These are phyloP conservation scores for Tetrapisispora pingtungensis DNA, from an alignment of 805 yeast species.

Conservation along the genomic window DNA sequence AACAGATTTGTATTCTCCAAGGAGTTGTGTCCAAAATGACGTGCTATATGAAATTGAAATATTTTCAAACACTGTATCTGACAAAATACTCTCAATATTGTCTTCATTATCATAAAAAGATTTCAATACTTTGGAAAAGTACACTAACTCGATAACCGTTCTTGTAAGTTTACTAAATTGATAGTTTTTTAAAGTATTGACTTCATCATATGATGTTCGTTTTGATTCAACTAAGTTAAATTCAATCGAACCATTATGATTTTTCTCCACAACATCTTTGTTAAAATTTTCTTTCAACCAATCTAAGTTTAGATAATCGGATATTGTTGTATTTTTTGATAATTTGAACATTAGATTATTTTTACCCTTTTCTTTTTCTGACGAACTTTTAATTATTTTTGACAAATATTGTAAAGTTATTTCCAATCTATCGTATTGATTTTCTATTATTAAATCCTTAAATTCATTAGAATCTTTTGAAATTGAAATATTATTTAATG, in stretches of 20 bases:
- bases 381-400: background rate
- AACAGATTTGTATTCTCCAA: slow-evolving; percentile 24
- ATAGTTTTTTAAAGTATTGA: background rate
- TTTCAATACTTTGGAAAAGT: slow-evolving; percentile 31
- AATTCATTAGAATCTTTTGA: slow-evolving; percentile 30
- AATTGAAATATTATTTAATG: too few species aligned
- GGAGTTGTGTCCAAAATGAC: slow-evolving; percentile 23
- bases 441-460: slow-evolving; percentile 40
- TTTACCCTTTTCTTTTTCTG: background rate
- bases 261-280: slow-evolving; percentile 32
- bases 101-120: slow-evolving; percentile 14
- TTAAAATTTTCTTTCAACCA: slow-evolving; percentile 39
- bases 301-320: slow-evolving; percentile 45
- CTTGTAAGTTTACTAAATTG: slow-evolving; percentile 41
- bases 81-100: background rate
- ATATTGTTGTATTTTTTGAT: slow-evolving; percentile 28
- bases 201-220: background rate
- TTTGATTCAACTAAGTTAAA: slow-evolving; percentile 2
- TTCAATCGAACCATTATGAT: background rate
- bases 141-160: slow-evolving; percentile 43
- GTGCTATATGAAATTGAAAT: slow-evolving; percentile 18
- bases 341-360: slow-evolving; percentile 24
- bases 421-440: background rate
- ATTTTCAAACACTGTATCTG: background rate
- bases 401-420: background rate